A percentile compares a stretch with the other conserved stretches of the same genome.
Conservation (phyloP, 1,139 yeast genomes). For the Geotrichum carabidarum region DNA sequence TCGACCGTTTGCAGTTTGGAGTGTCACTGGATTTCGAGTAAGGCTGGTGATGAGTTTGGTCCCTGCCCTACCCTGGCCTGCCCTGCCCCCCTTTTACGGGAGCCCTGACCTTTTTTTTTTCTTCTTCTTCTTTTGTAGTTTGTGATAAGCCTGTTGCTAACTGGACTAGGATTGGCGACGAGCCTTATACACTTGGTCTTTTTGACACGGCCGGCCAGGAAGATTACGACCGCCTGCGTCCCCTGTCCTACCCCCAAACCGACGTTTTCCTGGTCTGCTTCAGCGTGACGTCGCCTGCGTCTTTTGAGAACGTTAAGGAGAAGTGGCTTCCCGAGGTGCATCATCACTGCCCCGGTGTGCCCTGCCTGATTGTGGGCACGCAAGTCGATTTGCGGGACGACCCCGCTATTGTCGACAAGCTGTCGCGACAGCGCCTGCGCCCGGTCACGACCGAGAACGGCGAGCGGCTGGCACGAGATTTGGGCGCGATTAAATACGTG, state of each 20-base stretch:
- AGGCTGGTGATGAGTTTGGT: no score
- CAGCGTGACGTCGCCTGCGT: slow-evolving; percentile 75
- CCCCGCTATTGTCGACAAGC: slow-evolving; percentile 65
- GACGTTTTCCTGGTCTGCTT: slow-evolving; percentile 85
- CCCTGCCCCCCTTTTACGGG: background rate
- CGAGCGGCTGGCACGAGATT: slow-evolving; percentile 58
- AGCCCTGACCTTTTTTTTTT: background rate
- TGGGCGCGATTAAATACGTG: slow-evolving; percentile 65
- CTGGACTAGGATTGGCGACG: slow-evolving; percentile 68
- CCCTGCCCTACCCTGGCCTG: background rate
- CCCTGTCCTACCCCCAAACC: slow-evolving; percentile 87
- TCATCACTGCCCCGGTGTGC: slow-evolving; percentile 79
- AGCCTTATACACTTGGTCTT: slow-evolving; percentile 87
- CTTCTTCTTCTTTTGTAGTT: background rate
- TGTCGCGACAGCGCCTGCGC: slow-evolving; percentile 55
- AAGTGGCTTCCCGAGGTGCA: slow-evolving; percentile 85
- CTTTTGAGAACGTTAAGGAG: slow-evolving; percentile 64
- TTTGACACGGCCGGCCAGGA: slow-evolving; percentile 99
- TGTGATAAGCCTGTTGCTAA: background rate
- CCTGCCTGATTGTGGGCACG: slow-evolving; percentile 78
- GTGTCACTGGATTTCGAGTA: no score
- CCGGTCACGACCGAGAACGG: slow-evolving; percentile 67
- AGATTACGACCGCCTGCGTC: slow-evolving; percentile 85
- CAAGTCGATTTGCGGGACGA: slow-evolving; percentile 82
- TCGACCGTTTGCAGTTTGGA: no score